Base-by-base conservation (phyloP, 2,329 filamentous ascomycete species). In the Sporothrix luriei region DNA sequence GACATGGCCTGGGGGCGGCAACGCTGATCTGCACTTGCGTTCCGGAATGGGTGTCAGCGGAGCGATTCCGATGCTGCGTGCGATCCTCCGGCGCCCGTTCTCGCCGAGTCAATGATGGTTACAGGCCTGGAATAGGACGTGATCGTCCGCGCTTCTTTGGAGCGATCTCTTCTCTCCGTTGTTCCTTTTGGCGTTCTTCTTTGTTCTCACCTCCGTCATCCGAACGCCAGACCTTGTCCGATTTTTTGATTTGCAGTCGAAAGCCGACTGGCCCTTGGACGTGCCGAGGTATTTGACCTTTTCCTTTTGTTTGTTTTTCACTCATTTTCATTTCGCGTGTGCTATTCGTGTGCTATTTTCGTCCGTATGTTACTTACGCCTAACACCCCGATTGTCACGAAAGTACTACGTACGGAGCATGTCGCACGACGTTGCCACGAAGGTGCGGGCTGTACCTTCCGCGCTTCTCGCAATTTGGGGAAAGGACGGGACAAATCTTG, bases 401-500 rank as follows among this genome's bases (percentile, higher is more conserved):
- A 62, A 62, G 57, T 26, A 24, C 33, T 40, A n/a, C 2, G 5
- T 48, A 19, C 16, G 46, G 14, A 14, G 14, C 6, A 21, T 16
- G 55, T 61, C 21, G 33, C 5, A 26, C 52, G 5, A 55, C 7
- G 24, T 13, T 59, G n/a, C 33, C 33, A 38, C 55, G 55, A n/a
- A 61, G 24, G 33, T 61, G n/a, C 9, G n/a, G 55, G 24, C 33
- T 14, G 14, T 38, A 33, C 57, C 38, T n/a, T 46, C 40, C 33
- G 57, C 57, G 38, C 38, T 38, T 43, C 57, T 62, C 38, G 57
- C 38, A 43, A 46, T 61, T 62, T 46, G n/a, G n/a, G 57, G 38
- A 26, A 16, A 7, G 48, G 19, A 49, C 46, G 2, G 21, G 38
- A 46, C 10, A 11, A 16, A 38, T 16, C 40, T 16, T 62, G 57